phyloP scores from a whole-genome alignment of 805 yeast genomes.

The Cyberlindnera meyerae region DNA sequence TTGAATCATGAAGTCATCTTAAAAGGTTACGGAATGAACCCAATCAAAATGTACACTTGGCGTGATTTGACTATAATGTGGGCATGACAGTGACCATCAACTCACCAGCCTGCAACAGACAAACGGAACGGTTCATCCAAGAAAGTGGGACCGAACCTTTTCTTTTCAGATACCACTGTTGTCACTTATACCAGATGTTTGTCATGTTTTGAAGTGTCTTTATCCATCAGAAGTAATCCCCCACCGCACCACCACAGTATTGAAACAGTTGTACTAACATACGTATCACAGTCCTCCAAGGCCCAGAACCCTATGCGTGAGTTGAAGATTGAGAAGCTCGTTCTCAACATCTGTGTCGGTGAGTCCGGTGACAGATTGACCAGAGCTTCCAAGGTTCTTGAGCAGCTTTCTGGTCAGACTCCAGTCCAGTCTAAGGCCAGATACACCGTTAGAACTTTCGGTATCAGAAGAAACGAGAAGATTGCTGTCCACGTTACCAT shows the following conservation, averaged over 20 bases:
- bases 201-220: not conserved
- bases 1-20: too few relatives aligned
- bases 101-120: too few relatives aligned
- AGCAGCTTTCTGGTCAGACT: conserved; percentile 99
- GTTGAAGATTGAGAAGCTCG: conserved; percentile 97
- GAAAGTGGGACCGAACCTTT: too few relatives aligned
- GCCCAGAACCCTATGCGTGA: conserved; percentile 97
- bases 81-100: too few relatives aligned
- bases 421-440: conserved; percentile 99
- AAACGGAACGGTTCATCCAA: too few relatives aligned
- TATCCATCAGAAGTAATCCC: not conserved
- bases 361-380: conserved; percentile 99
- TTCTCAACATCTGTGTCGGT: conserved; percentile 99
- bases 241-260: not conserved
- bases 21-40: too few relatives aligned
- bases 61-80: too few relatives aligned
- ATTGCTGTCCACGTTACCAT: conserved; percentile 98
- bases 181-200: too few relatives aligned
- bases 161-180: too few relatives aligned
- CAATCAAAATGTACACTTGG: too few relatives aligned
- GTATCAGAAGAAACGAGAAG: conserved; percentile 99
- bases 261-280: conserved; percentile 16
- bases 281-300: conserved; percentile 40
- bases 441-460: conserved; percentile 99
- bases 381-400: conserved; percentile 99